Base-by-base conservation (phyloP, 352 stramenopile species). In the Pythium biforme region DNA sequence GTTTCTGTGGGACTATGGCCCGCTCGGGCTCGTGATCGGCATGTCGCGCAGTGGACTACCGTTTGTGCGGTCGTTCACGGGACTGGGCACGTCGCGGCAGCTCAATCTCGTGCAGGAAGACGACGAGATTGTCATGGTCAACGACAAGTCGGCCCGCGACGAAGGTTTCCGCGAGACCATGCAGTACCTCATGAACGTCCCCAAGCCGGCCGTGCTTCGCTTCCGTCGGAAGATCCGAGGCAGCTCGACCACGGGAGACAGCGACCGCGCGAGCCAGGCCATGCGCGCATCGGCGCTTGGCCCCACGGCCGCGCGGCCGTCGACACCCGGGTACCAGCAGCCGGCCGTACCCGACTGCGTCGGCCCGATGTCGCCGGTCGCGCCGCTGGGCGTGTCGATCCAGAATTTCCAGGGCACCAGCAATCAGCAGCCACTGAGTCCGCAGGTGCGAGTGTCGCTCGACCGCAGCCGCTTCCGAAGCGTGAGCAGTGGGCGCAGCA, bases 181-280 rank as follows among this genome's bases (percentile, higher is more conserved):
- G 81, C 75, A 87, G 56, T 90, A 90, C 68, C 83, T 94, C 69
- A 91, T 90, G 81, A 86, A 89, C 65, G 81, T 92, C 43, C 80
- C 83, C 54, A 92, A 92, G 73, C 85, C 85, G 6, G 81, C 83
- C 0, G 76, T 92, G 1, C 76, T 94, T 22, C 81, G 85, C 6
- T 94, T 94, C 60, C 80, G 81, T 54, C 74, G 79, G 29, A 60
- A 61, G 49, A 31, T 39, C 0, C 59, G 49, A 20, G 22, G 33
- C 27, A 55, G 46, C 46, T 23, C 25, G 46, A 12, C 20, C 6
- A 37, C 8, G 20, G 19, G 2, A 5, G 15, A 5, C 33, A 45
- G 55, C 34, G 59, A 53, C 6, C 49, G 57, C 4, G 37, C n/a
- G 46, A 66, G 59, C 22, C 48, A 57, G 37, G 26, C 23, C n/a